Evolutionary conservation across 2,329 filamentous ascomycete species (phyloP), one percentile per base, ranked within the genome.

Genomic region (Exophiala calicioides): DNA sequence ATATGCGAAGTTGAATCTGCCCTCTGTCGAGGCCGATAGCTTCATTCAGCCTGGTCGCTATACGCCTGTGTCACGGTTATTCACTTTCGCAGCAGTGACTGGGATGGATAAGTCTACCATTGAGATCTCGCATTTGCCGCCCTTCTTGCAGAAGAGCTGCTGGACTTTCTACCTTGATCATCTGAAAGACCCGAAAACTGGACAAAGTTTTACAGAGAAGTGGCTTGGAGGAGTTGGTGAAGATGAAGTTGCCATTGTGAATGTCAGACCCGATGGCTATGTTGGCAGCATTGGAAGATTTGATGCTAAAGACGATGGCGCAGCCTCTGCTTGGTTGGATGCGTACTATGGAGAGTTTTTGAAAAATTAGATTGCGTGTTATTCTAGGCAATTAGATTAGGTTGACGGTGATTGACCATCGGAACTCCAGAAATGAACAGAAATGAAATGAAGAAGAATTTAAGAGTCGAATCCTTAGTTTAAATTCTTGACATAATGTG

Each of bases 81-180:
- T 87, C 58, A 89, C 86, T 0, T 86, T 84, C 60, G 77, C 75
- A 1, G 64, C 86, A 6, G 81, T 90, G 34, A 89, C 84, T 7
- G 78, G 75, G 4, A 82, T 82, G 69, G 66, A 75, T 18, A 85
- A 85, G 63, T 68, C 70, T 3, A 72, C 78, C 3, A 74, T 88
- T 32, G 85, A 89, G 63, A 75, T 88, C 19, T 73, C 74, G 2
- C 78, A 86, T 57, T 68, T 89, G 12, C 85, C 85, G 0, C 62
- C 70, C 0, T 62, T 83, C 16, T 63, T 88, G 30, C 78, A 84
- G 57, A 74, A 80, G 45, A 85, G 82, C 63, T 74, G 77, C 23
- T 89, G 84, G 83, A 85, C 83, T 0, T 76, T 89, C 50, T 89
- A 89, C 61, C 70, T 87, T 0, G 85, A 89, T 60, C 75, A 87